Evolutionary conservation across 768 basidiomycete genomes (phyloP), one percentile per base, ranked within the genome.

Genomic region (Termitomyces sp.): DNA sequence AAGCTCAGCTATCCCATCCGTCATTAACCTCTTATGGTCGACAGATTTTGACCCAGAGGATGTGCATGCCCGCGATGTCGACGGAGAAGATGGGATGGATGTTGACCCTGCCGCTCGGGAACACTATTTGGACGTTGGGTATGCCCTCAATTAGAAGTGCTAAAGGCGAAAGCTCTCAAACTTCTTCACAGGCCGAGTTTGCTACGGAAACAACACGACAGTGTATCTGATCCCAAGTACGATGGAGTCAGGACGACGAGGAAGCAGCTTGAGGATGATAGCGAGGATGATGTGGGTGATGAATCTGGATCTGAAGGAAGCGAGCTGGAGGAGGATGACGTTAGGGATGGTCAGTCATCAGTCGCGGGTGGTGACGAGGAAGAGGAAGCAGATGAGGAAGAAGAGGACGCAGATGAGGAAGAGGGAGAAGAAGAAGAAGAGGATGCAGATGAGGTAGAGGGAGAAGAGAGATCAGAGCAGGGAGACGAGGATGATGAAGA

Each of bases 61-160:
- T 64, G 69, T 81, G 66, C 85, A 85, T 38, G 84, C 83, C 51
- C 77, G 79, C 62, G 83, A 77, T 37, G 70, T 73, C 20, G 79
- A 83, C 66, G 72, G 76, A 51, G 77, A 82, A 43, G 76, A 80
- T 63, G 74, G 70, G 20, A 68, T 69, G 53, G 64, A 63, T 48
- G 70, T 57, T 38, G 71, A 81, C 47, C 63, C 72, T 43, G 78
- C 74, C 11, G 68, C 77, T 0, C 80, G 88, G 67, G 87, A 88
- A 66, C 94, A 96, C 73, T 97, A 96, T 72, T 69, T 93, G 47
- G 86, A 91, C 67, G 91, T 96, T 43, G 92, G 91, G 91, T 94
- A 71, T 62, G 84, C 75, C 31, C 17, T 5, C n/a, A 3, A 43
- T 45, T 29, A 55, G 53, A 55, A 20, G 52, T 38, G 56, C 14